Evolutionary conservation across 169 alveolate species (phyloP).

Genomic region (Miamiensis avidus): DNA sequence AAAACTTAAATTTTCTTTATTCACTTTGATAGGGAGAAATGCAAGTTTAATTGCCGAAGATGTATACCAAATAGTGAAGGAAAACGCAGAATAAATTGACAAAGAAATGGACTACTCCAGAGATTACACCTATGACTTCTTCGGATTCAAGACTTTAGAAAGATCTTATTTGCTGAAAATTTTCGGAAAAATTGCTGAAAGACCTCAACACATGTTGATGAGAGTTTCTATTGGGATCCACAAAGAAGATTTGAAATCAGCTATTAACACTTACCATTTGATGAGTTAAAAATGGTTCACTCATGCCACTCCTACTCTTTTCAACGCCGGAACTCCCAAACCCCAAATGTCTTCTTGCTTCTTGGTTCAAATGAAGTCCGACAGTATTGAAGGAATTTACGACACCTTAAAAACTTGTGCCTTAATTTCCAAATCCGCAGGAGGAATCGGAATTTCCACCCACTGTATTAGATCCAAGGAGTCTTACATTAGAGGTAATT

Average conservation of each 20-base stretch:
- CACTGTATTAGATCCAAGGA: constrained; percentile 95
- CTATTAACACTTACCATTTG: constrained; percentile 92
- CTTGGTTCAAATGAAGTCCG: constrained; percentile 93
- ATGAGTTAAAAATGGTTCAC: constrained; percentile 96
- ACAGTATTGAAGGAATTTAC: constrained; percentile 97
- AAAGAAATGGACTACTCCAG: constrained; percentile 91
- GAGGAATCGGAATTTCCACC: constrained; percentile 98
- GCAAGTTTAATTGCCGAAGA: constrained; percentile 93
- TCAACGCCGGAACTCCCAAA: constrained; percentile 96
- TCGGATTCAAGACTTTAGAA: constrained; percentile 98
- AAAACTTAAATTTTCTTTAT: not conserved
- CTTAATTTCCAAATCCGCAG: constrained; percentile 96
- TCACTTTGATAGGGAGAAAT: constrained; percentile 74
- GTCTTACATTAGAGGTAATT: constrained; percentile 96
- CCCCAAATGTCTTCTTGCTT: constrained; percentile 98
- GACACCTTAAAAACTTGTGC: constrained; percentile 96
- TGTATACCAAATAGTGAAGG: constrained; percentile 89
- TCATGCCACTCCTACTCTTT: constrained; percentile 99
- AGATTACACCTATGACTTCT: constrained; percentile 96
- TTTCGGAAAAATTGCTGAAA: constrained; percentile 92
- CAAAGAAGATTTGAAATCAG: constrained; percentile 94
- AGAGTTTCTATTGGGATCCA: constrained; percentile 98
- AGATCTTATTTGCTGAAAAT: constrained; percentile 91
- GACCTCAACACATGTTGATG: constrained; percentile 99
- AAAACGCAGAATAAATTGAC: constrained; percentile 84